Evolutionary conservation across 225 moss, liverwort and hornwort genomes (phyloP).

Genomic region (Pseudoscleropodium purum): DNA sequence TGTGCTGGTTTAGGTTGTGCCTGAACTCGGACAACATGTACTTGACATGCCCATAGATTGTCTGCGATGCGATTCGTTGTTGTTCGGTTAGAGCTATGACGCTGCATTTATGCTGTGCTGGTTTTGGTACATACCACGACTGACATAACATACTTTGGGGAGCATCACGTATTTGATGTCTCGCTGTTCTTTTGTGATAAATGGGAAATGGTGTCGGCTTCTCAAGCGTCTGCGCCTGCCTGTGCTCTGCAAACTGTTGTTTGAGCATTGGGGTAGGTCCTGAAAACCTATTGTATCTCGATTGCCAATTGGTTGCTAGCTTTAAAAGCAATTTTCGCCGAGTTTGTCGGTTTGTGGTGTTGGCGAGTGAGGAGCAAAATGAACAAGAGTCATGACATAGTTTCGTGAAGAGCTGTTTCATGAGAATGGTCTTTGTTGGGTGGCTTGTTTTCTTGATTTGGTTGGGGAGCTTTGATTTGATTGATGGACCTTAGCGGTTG

Average conservation of each 20-base stretch:
- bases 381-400: constrained; percentile 5
- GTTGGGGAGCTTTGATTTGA: constrained; percentile 23
- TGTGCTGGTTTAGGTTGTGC: constrained; percentile 21
- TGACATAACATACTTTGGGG: constrained; percentile 8
- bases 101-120: constrained; percentile 6
- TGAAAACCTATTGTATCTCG: neutral
- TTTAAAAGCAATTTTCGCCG: neutral
- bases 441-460: constrained; percentile 1
- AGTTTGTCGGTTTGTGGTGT: constrained; percentile 1
- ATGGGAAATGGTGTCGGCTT: constrained; percentile 12
- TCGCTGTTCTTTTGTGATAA: neutral
- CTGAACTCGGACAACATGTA: constrained; percentile 18
- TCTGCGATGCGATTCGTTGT: neutral
- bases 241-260: neutral
- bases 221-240: neutral
- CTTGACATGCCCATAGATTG: neutral
- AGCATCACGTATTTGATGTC: neutral
- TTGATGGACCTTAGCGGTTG: constrained; percentile 63
- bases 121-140: constrained; percentile 16
- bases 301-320: neutral
- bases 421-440: constrained; percentile 9
- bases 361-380: constrained; percentile 1
- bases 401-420: neutral
- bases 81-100: neutral
- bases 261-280: constrained; percentile 3